Evolutionary conservation across 2,329 filamentous ascomycete genomes (phyloP).

Genomic region (Anthostomella pinea): DNA sequence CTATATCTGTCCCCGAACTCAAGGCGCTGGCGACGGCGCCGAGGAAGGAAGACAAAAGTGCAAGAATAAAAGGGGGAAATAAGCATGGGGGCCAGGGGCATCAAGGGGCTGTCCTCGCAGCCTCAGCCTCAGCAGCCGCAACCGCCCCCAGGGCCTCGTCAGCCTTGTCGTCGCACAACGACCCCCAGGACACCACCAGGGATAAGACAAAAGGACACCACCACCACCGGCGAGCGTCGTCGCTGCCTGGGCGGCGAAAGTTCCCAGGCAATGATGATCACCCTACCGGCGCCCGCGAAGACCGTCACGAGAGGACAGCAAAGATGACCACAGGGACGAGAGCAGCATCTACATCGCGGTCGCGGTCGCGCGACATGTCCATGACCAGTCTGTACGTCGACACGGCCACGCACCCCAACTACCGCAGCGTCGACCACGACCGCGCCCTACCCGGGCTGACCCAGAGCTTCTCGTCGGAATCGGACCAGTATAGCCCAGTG

Average conservation of each 20-base stretch:
- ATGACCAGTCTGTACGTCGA: constrained; percentile 4
- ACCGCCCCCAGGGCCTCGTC: not conserved
- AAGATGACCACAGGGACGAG: not conserved
- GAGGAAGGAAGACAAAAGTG: too few relatives aligned
- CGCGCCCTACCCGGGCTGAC: constrained; percentile 5
- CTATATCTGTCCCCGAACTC: too few relatives aligned
- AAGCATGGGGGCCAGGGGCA: not conserved
- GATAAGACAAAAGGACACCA: not conserved
- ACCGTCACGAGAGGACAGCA: too few relatives aligned
- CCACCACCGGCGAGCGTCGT: too few relatives aligned
- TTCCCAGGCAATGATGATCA: too few relatives aligned
- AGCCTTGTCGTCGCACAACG: not conserved
- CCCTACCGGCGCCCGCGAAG: too few relatives aligned
- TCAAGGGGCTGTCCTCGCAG: not conserved
- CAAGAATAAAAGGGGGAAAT: not conserved
- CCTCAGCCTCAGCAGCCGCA: not conserved
- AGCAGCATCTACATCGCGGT: too few relatives aligned
- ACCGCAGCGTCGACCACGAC: not conserved
- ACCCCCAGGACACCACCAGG: not conserved
- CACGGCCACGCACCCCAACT: too few relatives aligned
- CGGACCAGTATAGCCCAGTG: constrained; percentile 4
- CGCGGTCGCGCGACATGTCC: constrained; percentile 1
- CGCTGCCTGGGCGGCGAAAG: too few relatives aligned
- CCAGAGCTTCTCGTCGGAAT: constrained; percentile 8
- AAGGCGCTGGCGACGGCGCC: too few relatives aligned